phyloP scores from a whole-genome alignment of 2,329 filamentous ascomycete species.

The Hypomyces perniciosus region DNA sequence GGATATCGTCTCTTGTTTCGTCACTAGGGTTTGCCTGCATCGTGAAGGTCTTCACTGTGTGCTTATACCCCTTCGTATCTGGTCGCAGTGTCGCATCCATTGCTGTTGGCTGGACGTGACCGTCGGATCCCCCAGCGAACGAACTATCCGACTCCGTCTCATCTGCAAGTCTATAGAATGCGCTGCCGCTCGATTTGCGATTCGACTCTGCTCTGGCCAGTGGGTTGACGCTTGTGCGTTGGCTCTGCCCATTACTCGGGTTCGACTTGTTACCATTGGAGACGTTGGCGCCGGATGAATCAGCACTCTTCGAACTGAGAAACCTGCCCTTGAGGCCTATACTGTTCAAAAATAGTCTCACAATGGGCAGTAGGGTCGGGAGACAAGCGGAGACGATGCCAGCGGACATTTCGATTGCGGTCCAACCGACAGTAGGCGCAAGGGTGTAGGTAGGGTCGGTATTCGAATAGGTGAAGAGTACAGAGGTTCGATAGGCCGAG shows the following conservation, averaged over 20 bases:
- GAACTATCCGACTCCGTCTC: slow-evolving; percentile 24
- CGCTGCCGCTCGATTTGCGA: slow-evolving; percentile 17
- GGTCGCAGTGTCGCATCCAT: slow-evolving; percentile 25
- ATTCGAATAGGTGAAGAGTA: slow-evolving; percentile 38
- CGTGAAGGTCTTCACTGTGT: slow-evolving; percentile 27
- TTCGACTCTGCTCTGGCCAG: slow-evolving; percentile 13
- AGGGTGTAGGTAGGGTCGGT: slow-evolving; percentile 41
- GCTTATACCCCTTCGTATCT: slow-evolving; percentile 26
- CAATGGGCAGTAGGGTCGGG: slow-evolving; percentile 43
- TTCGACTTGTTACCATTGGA: slow-evolving; percentile 8
- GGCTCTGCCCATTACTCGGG: background rate
- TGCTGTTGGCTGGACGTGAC: background rate
- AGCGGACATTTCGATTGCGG: slow-evolving; percentile 39
- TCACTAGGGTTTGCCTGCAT: slow-evolving; percentile 20
- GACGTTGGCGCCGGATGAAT: background rate
- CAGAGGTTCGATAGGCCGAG: slow-evolving; percentile 41
- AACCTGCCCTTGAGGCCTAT: slow-evolving; percentile 7
- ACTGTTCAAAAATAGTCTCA: slow-evolving; percentile 17
- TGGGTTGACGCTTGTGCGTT: slow-evolving; percentile 1
- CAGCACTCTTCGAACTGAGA: background rate
- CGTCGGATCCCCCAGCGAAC: background rate
- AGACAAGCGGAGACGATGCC: slow-evolving; percentile 50
- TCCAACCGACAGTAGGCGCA: slow-evolving; percentile 41
- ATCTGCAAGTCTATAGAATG: slow-evolving; percentile 31
- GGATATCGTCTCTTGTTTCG: slow-evolving; percentile 31